A percentile compares a stretch with the other conserved stretches of the same genome.
Evolutionary conservation across 345 rosid genomes (phyloP).

Genomic region (Laguncularia racemosa): DNA sequence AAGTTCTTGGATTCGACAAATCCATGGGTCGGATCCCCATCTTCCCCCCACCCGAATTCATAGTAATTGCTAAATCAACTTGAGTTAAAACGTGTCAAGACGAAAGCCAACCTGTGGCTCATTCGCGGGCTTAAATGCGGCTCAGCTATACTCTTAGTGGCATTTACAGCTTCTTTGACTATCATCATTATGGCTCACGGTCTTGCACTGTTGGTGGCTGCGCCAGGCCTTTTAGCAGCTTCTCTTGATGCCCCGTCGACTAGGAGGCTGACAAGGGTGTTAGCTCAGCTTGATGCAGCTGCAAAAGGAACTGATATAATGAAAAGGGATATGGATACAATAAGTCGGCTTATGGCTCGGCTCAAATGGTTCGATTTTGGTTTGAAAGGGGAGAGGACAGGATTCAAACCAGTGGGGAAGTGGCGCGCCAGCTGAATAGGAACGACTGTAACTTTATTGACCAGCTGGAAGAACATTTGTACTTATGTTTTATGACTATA

Average conservation of each 20-base stretch:
- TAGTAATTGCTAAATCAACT: constrained; percentile 35
- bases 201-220: constrained; percentile 52
- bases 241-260: constrained; percentile 28
- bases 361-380: constrained; percentile 49
- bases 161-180: constrained; percentile 50
- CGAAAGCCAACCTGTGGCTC: constrained; percentile 34
- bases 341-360: constrained; percentile 52
- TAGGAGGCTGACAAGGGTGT: constrained; percentile 26
- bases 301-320: constrained; percentile 77
- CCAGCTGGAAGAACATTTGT: constrained; percentile 70
- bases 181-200: constrained; percentile 63
- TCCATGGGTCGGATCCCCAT: constrained; percentile 22
- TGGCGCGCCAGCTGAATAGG: constrained; percentile 34
- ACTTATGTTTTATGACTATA: constrained; percentile 75
- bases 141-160: constrained; percentile 53
- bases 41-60: constrained; percentile 26
- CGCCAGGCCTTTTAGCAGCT: constrained; percentile 39
- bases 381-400: constrained; percentile 32
- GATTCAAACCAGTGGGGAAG: constrained; percentile 38
- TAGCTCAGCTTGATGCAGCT: constrained; percentile 55
- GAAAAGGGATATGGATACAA: constrained; percentile 63
- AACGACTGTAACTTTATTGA: constrained; percentile 42
- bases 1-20: constrained; percentile 23
- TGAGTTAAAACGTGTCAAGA: constrained; percentile 45
- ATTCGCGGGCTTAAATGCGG: constrained; percentile 31